Evolutionary conservation across 75 land plant species (phyloP).

Genomic region (Selaginella moellendorffii): DNA sequence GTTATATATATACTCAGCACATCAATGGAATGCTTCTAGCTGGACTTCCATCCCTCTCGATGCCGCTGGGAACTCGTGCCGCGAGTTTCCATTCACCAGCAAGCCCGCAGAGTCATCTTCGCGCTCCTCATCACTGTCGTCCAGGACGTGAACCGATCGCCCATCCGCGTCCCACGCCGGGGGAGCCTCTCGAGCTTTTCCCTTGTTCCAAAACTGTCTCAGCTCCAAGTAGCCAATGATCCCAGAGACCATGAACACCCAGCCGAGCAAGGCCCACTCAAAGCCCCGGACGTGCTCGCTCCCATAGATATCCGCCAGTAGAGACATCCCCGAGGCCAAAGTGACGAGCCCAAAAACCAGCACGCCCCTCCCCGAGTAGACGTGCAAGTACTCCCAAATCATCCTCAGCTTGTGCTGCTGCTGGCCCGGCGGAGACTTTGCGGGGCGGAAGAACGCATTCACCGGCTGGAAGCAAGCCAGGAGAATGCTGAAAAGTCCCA

Average conservation of each 20-base stretch:
- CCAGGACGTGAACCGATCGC: slow-evolving; percentile 37
- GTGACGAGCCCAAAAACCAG: slow-evolving; percentile 55
- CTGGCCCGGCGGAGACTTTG: slow-evolving; percentile 41
- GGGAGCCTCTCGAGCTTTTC: slow-evolving; percentile 16
- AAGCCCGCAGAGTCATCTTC: slow-evolving; percentile 77
- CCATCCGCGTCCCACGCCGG: slow-evolving; percentile 23
- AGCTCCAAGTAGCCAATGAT: slow-evolving; percentile 55
- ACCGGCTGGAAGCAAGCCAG: slow-evolving; percentile 58
- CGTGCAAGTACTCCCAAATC: slow-evolving; percentile 19
- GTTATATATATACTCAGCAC: no score
- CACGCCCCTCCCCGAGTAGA: slow-evolving; percentile 50
- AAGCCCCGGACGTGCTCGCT: slow-evolving; percentile 64
- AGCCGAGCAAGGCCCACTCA: slow-evolving; percentile 56
- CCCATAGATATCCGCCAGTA: slow-evolving; percentile 51
- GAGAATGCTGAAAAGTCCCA: slow-evolving; percentile 56
- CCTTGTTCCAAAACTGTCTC: slow-evolving; percentile 27
- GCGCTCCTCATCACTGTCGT: slow-evolving; percentile 27
- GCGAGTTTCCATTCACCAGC: slow-evolving; percentile 24
- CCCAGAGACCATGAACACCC: slow-evolving; percentile 44
- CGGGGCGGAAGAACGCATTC: slow-evolving; percentile 71
- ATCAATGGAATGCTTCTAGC: slow-evolving; percentile 32
- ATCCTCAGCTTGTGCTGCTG: no score
- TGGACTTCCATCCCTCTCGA: slow-evolving; percentile 59
- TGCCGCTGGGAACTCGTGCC: no score
- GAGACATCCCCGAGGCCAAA: slow-evolving; percentile 66